These are phyloP conservation scores for Metarhizium rileyi DNA, from an alignment of 2,329 filamentous ascomycete species.

Conservation along the genomic window DNA sequence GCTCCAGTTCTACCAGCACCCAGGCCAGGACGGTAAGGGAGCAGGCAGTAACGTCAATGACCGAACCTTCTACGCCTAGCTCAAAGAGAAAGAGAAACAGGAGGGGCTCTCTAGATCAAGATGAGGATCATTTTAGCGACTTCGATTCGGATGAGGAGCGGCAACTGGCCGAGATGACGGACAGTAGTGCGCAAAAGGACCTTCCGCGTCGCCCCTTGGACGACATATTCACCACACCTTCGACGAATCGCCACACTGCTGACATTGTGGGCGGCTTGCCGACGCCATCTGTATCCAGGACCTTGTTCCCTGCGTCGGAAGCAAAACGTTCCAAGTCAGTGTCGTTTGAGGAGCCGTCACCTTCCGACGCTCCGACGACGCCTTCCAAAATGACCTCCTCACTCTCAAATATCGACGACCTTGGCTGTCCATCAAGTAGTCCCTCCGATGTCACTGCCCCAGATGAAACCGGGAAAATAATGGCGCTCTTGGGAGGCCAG, in stretches of 20 bases:
- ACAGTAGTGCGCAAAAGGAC: conserved; percentile 23
- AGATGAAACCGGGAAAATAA: conserved; percentile 36
- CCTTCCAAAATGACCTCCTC: conserved; percentile 1
- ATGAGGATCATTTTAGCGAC: conserved; percentile 19
- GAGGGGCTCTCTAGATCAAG: conserved; percentile 16
- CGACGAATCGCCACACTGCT: conserved; percentile 10
- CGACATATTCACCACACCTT: conserved; percentile 17
- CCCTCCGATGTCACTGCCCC: conserved; percentile 11
- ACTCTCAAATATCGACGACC: background rate
- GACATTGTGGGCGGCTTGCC: conserved; percentile 17
- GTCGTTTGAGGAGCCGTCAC: conserved; percentile 17
- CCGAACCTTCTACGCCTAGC: conserved; percentile 3
- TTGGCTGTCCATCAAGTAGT: conserved; percentile 8
- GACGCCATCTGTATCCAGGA: conserved; percentile 27
- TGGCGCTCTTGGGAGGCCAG: conserved; percentile 37
- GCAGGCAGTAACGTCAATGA: background rate
- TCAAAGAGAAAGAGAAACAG: conserved; percentile 21
- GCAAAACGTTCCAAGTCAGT: conserved; percentile 24
- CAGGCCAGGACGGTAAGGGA: background rate
- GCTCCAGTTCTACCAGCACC: background rate
- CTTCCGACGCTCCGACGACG: background rate
- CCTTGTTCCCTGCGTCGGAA: conserved; percentile 22
- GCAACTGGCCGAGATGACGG: conserved; percentile 25
- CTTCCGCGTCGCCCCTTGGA: conserved; percentile 3
- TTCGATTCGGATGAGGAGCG: conserved; percentile 30